phyloP scores from a whole-genome alignment of 1,284 basidiomycete species.

The Schizophyllum amplum region DNA sequence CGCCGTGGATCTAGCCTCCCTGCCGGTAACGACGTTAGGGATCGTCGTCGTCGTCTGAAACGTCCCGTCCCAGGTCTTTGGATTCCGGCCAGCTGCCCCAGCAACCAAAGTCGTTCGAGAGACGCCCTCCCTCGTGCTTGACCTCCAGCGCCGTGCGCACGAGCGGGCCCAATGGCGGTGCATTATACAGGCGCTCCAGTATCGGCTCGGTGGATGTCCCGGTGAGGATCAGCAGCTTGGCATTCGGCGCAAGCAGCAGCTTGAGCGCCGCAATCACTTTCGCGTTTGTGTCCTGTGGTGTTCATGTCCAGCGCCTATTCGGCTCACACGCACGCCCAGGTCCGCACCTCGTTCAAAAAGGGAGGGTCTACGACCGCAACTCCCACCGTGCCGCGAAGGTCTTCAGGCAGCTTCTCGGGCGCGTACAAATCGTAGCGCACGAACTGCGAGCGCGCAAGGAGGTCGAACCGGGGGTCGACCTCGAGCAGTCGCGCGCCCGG shows the following conservation, averaged over 20 bases:
- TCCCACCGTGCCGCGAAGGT: conserved; percentile 24
- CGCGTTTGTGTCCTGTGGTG: conserved; percentile 27
- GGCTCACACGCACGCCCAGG: neutral
- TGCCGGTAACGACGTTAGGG: too few relatives aligned
- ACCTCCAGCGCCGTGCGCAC: conserved; percentile 23
- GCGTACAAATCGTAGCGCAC: conserved; percentile 34
- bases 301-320: neutral
- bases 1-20: too few relatives aligned
- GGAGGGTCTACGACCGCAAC: conserved; percentile 33
- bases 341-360: conserved; percentile 33
- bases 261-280: conserved; percentile 26
- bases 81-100: conserved; percentile 36
- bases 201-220: conserved; percentile 27
- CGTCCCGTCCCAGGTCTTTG: conserved; percentile 22
- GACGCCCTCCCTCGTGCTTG: conserved; percentile 21
- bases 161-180: conserved; percentile 28
- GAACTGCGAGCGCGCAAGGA: conserved; percentile 28
- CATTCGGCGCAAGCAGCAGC: conserved; percentile 28
- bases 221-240: conserved; percentile 31
- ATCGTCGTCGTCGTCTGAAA: neutral
- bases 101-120: conserved; percentile 33
- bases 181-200: conserved; percentile 25
- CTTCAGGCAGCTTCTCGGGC: conserved; percentile 27
- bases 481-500: conserved; percentile 28
- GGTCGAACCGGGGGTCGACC: conserved; percentile 31